phyloP scores from a whole-genome alignment of 2,329 filamentous ascomycete genomes.

The Aureobasidium sp. region DNA sequence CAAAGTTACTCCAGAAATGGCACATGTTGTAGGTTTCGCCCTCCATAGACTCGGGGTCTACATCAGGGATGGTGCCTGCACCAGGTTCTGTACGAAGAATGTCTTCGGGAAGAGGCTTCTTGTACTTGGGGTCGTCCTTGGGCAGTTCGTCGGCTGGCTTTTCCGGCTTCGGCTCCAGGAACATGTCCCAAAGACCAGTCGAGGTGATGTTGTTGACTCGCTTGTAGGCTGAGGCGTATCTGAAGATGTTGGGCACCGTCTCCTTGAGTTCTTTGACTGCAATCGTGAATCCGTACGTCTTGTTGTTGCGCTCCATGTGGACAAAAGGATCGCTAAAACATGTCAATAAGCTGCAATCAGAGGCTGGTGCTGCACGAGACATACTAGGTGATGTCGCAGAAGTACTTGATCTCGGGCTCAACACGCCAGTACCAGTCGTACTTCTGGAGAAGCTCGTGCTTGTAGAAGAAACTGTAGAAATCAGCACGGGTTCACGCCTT shows the following conservation, averaged over 20 bases:
- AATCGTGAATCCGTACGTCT: conserved; percentile 98
- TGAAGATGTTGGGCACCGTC: conserved; percentile 96
- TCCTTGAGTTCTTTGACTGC: conserved; percentile 96
- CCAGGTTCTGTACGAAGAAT: conserved; percentile 68
- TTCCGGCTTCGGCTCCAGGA: conserved; percentile 66
- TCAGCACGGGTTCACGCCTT: not conserved
- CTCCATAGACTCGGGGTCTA: conserved; percentile 91
- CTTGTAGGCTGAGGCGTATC: conserved; percentile 97
- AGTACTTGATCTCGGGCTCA: conserved; percentile 99
- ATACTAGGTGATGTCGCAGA: conserved; percentile 98
- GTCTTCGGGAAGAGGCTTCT: conserved; percentile 67
- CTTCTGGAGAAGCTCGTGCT: conserved; percentile 86
- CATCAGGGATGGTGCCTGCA: conserved; percentile 61
- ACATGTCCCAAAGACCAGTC: conserved; percentile 98
- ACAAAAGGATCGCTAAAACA: conserved; percentile 74
- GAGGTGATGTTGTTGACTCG: conserved; percentile 82
- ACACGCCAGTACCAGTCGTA: conserved; percentile 99
- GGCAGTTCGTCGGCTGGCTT: conserved; percentile 43
- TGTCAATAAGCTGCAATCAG: conserved; percentile 24
- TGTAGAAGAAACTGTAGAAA: conserved; percentile 73
- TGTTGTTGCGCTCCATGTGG: conserved; percentile 87
- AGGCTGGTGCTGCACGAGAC: conserved; percentile 23
- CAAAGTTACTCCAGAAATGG: conserved; percentile 99
- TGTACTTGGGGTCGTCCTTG: conserved; percentile 50
- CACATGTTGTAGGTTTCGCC: conserved; percentile 99